Percentiles rank a stretch among this genome's conserved stretches.
Evolutionary conservation across 257 asterid genomes (phyloP).

Genomic region (Phtheirospermum japonicum): DNA sequence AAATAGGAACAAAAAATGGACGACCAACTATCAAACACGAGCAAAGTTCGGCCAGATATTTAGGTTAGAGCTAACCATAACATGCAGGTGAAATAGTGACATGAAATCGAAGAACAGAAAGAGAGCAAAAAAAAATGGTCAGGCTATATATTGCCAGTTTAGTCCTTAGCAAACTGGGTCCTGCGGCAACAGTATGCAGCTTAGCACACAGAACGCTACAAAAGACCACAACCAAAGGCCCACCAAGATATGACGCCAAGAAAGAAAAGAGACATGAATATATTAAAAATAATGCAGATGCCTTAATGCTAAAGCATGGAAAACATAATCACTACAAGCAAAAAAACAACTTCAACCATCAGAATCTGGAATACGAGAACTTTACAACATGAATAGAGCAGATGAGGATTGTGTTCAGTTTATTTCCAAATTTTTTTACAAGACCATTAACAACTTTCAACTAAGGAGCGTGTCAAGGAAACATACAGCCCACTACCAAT

Average conservation of each 20-base stretch:
- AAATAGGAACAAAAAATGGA: background rate
- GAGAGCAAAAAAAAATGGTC: conserved; percentile 7
- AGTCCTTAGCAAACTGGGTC: conserved; percentile 7
- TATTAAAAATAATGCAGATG: conserved; percentile 23
- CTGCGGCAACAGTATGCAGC: background rate
- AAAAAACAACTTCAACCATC: too few relatives aligned
- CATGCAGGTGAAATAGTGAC: conserved; percentile 8
- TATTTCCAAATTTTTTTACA: too few relatives aligned
- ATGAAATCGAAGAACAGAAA: background rate
- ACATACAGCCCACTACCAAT: too few relatives aligned
- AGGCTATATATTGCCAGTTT: background rate
- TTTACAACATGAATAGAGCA: too few relatives aligned
- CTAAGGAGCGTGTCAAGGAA: too few relatives aligned
- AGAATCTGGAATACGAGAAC: too few relatives aligned
- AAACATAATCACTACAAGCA: background rate
- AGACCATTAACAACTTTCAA: too few relatives aligned
- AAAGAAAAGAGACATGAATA: conserved; percentile 3
- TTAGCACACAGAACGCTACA: too few relatives aligned
- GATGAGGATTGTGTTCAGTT: too few relatives aligned
- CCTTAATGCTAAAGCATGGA: background rate
- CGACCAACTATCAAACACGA: conserved; percentile 1
- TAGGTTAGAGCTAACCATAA: conserved; percentile 2
- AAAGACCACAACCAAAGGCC: conserved; percentile 14
- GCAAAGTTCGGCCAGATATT: background rate
- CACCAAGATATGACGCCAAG: conserved; percentile 6